Evolutionary conservation across 768 basidiomycete species (phyloP), one percentile per base, ranked within the genome.

Genomic region (Boletus eberwhitei): DNA sequence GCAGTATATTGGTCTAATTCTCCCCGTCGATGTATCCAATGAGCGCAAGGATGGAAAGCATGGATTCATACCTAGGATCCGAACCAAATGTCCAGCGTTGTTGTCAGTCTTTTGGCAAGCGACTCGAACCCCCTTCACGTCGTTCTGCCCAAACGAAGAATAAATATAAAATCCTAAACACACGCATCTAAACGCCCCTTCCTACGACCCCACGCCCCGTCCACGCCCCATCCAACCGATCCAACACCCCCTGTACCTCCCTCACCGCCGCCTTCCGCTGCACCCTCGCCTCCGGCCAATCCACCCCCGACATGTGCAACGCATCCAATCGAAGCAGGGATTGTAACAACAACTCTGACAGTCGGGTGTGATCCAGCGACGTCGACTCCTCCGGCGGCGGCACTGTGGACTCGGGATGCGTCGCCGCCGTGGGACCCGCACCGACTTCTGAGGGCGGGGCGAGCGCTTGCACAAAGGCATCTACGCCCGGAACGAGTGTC

Each of bases 191-290:
- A 2, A 22, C 13, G 3, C 14, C 26, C 14, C 22, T 8, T 4
- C n/a, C 3, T 5, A 26, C 37, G 8, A 21, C 34, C 59, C 50
- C 71, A 32, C 68, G 60, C 6, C 50, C 50, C 29, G 72, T 73
- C 87, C 89, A 91, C 7, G 80, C 85, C 24, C 74, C 79, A 68
- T 96, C 94, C 44, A 96, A 75, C 54, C 78, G 77, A 67, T 94
- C 92, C 55, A 98, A 79, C 60, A 92, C 77, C 24, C 74, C 79
- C 73, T 98, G 95, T 16, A 97, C 87, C 62, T 87, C 84, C 59
- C 80, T 86, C 46, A 98, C 94, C 1, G 91, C 95, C 32, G 80
- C 83, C 72, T 96, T 97, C 57, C 95, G 78, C 68, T 88, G 83
- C 59, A 75, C 76, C 63, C 95, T 79, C 14, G 93, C 94, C 5